A percentile compares a stretch with the other conserved stretches of the same genome.
Conservation (phyloP, 2,329 filamentous ascomycete genomes). For the Aureobasidium leucospermi region DNA sequence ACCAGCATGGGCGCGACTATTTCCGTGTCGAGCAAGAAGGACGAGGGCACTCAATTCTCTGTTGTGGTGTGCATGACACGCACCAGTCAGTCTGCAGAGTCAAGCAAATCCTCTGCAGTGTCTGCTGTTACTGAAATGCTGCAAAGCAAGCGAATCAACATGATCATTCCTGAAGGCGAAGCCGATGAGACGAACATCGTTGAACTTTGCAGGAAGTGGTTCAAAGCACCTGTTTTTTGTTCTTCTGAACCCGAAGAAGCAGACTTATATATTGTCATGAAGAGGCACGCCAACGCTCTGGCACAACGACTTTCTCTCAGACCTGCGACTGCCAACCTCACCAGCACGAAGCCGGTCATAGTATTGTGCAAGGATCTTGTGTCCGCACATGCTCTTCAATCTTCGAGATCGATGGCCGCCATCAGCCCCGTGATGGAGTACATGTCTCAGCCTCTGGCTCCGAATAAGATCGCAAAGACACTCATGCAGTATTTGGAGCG, state of each 20-base stretch:
- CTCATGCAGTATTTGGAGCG: slow-evolving; percentile 19
- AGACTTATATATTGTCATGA: background rate
- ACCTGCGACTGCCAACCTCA: background rate
- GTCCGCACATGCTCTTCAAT: slow-evolving; percentile 10
- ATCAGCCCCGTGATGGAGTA: background rate
- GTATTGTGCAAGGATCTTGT: slow-evolving; percentile 4
- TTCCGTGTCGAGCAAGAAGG: slow-evolving; percentile 45
- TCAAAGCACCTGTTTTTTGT: background rate
- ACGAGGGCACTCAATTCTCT: slow-evolving; percentile 49
- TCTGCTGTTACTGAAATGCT: background rate
- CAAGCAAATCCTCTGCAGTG: background rate
- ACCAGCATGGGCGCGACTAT: slow-evolving; percentile 22
- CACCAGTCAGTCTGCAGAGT: background rate
- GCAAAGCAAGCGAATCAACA: background rate
- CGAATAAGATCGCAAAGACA: slow-evolving; percentile 12
- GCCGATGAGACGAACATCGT: background rate
- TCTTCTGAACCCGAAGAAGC: background rate
- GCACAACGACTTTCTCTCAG: background rate
- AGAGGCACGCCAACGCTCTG: background rate
- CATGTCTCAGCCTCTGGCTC: slow-evolving; percentile 10
- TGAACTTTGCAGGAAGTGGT: background rate
- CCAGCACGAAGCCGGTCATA: background rate
- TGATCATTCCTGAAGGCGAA: background rate
- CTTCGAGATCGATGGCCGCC: background rate
- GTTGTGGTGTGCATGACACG: slow-evolving; percentile 24